Evolutionary conservation across 1,284 basidiomycete genomes (phyloP).

Genomic region (Inonotus hispidus): DNA sequence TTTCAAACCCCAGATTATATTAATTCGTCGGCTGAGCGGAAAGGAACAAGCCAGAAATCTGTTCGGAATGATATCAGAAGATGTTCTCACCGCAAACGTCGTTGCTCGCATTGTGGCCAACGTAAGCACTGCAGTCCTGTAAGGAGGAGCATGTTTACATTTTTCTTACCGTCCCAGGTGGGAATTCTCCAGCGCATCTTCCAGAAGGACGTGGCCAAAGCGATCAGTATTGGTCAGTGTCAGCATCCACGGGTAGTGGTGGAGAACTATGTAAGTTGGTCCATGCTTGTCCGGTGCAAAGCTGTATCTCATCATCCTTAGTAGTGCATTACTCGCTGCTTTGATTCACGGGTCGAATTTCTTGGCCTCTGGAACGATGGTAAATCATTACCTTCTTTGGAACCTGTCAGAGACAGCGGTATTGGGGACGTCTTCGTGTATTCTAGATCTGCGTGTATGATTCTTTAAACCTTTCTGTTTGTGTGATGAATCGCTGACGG

Average conservation of each 20-base stretch:
- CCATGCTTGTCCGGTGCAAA: too few relatives aligned
- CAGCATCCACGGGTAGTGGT: not conserved
- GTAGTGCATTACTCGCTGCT: not conserved
- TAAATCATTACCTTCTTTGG: not conserved
- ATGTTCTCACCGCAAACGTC: not conserved
- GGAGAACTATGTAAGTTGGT: not conserved
- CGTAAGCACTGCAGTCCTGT: not conserved
- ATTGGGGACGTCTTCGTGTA: not conserved
- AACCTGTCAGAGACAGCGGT: not conserved
- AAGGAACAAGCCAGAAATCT: not conserved
- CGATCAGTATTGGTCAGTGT: not conserved
- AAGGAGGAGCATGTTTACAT: not conserved
- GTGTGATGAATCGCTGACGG: not conserved
- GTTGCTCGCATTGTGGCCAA: not conserved
- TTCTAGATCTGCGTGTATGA: not conserved
- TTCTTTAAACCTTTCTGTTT: not conserved
- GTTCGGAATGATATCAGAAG: not conserved
- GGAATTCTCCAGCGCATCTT: not conserved
- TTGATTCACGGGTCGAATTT: not conserved
- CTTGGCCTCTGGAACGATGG: not conserved
- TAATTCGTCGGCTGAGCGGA: not conserved
- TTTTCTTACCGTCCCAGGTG: not conserved
- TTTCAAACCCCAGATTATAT: not conserved
- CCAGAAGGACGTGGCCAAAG: not conserved
- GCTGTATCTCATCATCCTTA: not conserved